A percentile compares a stretch with the other conserved stretches of the same genome.
These are phyloP conservation scores for Nitzschia sp. DNA, from an alignment of 108 stramenopile genomes.

Conservation along the genomic window DNA sequence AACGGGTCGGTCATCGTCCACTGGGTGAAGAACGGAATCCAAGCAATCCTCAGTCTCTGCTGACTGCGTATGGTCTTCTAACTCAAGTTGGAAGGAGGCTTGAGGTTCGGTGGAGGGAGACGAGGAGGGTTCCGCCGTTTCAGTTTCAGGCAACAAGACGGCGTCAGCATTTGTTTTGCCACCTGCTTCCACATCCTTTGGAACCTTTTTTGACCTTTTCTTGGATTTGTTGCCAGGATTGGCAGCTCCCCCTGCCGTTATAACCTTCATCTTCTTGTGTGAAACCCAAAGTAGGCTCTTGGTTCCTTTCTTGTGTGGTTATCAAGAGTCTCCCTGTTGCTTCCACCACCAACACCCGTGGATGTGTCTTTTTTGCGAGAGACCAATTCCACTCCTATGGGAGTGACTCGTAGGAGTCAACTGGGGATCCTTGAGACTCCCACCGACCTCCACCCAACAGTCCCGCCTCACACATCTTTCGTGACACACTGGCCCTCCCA, in stretches of 20 bases:
- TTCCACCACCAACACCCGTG: no score
- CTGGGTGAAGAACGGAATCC: not conserved
- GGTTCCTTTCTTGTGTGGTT: no score
- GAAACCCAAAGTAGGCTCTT: no score
- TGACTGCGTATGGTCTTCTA: conserved; percentile 1
- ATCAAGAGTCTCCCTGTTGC: no score
- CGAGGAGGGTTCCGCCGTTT: not conserved
- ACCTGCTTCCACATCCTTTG: not conserved
- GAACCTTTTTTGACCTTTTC: conserved; percentile 2
- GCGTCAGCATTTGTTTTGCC: not conserved
- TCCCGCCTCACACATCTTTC: no score
- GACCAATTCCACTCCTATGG: no score
- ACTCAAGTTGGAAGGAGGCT: not conserved
- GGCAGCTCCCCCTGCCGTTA: conserved; percentile 45
- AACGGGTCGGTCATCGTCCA: not conserved
- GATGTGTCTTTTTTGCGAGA: no score
- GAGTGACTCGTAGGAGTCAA: no score
- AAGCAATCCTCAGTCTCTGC: not conserved
- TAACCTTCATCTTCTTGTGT: conserved; percentile 17
- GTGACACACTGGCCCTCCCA: no score
- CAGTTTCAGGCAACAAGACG: not conserved
- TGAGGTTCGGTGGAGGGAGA: not conserved
- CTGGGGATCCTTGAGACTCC: no score
- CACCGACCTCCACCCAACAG: no score
- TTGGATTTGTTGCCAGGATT: conserved; percentile 19